Base-by-base conservation (phyloP, 371 early-diverging fungal species). In the Chytridium lagenaria region DNA sequence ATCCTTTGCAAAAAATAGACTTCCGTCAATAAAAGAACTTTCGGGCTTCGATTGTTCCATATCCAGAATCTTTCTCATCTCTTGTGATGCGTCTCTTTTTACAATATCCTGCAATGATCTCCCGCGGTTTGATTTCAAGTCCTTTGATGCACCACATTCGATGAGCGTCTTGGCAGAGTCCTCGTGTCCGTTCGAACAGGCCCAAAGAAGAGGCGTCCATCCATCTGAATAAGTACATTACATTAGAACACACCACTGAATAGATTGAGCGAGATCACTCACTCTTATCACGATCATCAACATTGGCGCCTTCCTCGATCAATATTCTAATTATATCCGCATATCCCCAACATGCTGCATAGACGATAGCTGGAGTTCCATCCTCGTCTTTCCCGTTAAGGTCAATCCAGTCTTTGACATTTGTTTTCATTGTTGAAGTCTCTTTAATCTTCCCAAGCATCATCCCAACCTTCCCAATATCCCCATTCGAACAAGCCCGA, bases 201-300 rank as follows among this genome's bases (percentile, higher is more conserved):
- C 96, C 98, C 98, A 97, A 87, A 96, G 90, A 59, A 96, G 87
- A n/a, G 95, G 92, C 2, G 96, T 91, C 98, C 98, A 97, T 26
- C 98, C 98, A 73, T 87, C 93, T 90, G 33, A 1, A 5, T 40
- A 10, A 3, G 2, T 36, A 36, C n/a, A n/a, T n/a, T n/a, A n/a
- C n/a, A n/a, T n/a, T n/a, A n/a, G n/a, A n/a, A n/a, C n/a, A n/a
- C n/a, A n/a, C 22, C 28, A 23, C 19, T 34, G 33, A 63, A 63
- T 30, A 37, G 63, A 19, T 63, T 23, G 10, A 10, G 10, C 26
- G 28, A 30, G 30, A 68, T 1, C 50, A 84, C 87, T 81, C 86
- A 91, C 92, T 86, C 71, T 89, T 85, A 82, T 96, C 97, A 75
- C 89, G 87, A 37, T 81, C 84, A 80, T 95, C 86, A 30, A 92